phyloP scores from a whole-genome alignment of 768 basidiomycete genomes.

The Pisolithus orientalis region DNA sequence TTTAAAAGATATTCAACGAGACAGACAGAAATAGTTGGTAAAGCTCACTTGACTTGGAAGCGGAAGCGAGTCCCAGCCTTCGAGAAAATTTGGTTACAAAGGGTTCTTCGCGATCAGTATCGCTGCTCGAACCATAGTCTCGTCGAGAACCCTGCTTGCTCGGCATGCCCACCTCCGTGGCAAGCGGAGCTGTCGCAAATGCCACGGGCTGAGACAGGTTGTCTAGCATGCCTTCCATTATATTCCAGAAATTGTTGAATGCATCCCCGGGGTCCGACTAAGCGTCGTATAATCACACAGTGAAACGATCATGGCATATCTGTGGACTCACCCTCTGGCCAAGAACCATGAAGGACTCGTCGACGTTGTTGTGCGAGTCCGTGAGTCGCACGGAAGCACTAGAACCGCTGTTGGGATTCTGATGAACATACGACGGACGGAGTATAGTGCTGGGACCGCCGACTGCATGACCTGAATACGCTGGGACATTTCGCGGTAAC shows the following conservation, averaged over 20 bases:
- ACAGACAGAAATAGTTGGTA: not conserved
- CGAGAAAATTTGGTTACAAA: constrained; percentile 52
- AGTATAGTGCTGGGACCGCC: constrained; percentile 11
- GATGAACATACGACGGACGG: constrained; percentile 24
- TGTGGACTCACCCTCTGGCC: constrained; percentile 56
- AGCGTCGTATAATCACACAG: constrained; percentile 2
- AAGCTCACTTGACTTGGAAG: constrained; percentile 16
- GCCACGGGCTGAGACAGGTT: constrained; percentile 77
- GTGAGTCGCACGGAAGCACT: constrained; percentile 28
- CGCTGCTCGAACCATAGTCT: constrained; percentile 54
- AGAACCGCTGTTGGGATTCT: constrained; percentile 41
- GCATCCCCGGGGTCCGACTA: constrained; percentile 80
- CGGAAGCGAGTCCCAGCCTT: constrained; percentile 25
- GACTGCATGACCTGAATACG: constrained; percentile 18
- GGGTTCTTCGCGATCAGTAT: constrained; percentile 63
- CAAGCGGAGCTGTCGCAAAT: constrained; percentile 75
- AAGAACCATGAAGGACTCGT: constrained; percentile 86
- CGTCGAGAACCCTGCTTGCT: constrained; percentile 28
- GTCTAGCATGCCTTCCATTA: constrained; percentile 81
- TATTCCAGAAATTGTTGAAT: constrained; percentile 86
- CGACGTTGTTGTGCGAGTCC: constrained; percentile 60
- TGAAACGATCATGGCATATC: too few species aligned
- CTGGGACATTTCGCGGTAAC: constrained; percentile 17
- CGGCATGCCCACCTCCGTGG: constrained; percentile 28
- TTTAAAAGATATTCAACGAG: constrained; percentile 13